Evolutionary conservation across 1,284 basidiomycete genomes (phyloP).

Genomic region (Neolentinus lepideus): DNA sequence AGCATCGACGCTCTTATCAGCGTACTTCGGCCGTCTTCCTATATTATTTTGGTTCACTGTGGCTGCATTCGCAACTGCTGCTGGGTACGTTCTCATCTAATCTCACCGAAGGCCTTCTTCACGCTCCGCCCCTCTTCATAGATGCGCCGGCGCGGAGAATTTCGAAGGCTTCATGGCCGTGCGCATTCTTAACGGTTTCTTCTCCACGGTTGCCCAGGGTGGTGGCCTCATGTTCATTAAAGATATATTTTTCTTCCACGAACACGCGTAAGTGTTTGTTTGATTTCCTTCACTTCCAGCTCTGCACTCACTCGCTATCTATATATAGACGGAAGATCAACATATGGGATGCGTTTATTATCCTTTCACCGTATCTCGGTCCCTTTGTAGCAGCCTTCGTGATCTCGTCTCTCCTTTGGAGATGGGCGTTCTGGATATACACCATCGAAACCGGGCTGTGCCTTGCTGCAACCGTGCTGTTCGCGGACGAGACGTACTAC

Average conservation of each 20-base stretch:
- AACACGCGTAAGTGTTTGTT: not conserved
- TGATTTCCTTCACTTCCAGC: not conserved
- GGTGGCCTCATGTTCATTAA: constrained; percentile 2
- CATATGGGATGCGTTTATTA: constrained; percentile 1
- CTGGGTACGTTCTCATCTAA: not conserved
- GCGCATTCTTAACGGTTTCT: constrained; percentile 1
- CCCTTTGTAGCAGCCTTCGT: constrained; percentile 1
- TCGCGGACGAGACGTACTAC: not conserved
- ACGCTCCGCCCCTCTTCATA: not conserved
- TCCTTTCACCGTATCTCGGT: constrained; percentile 1
- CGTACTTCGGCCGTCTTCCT: constrained; percentile 1
- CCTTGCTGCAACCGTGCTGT: not conserved
- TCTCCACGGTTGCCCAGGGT: constrained; percentile 1
- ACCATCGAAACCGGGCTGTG: not conserved
- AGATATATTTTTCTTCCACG: constrained; percentile 2
- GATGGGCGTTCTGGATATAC: constrained; percentile 3
- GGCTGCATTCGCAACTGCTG: not conserved
- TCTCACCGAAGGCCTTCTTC: not conserved
- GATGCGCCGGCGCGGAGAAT: not conserved
- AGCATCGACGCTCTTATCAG: not conserved
- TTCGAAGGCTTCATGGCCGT: constrained; percentile 2
- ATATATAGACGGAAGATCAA: not conserved
- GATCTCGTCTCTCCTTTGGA: not conserved
- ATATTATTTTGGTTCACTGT: constrained; percentile 1
- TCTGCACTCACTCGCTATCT: not conserved